Base-by-base conservation (phyloP, 306 rosid genomes). In the Medicago lupulina region DNA sequence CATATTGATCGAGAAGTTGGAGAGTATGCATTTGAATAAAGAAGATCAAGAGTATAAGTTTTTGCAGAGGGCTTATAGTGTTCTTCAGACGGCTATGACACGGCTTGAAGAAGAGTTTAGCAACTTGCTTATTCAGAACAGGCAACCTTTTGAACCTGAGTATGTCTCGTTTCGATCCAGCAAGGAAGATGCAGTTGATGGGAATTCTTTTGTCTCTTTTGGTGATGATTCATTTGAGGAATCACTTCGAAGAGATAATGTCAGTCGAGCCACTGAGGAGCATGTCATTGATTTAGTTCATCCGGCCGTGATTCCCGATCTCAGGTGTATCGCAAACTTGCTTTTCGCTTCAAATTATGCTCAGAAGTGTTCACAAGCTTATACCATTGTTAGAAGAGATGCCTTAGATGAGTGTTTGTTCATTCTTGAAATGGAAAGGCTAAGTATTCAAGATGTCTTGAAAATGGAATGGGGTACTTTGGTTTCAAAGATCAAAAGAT, bases 51-150 rank as follows among this genome's bases (percentile, higher is more conserved):
- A 84, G 74, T 80, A 74, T 12, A 83, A 77, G 84, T 69, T 82
- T 16, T 73, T 84, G 73, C 73, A 80, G 47, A 87, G 75, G 82
- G 96, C 90, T 43, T 81, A 84, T 66, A 95, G 80, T 75, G 86
- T 91, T 81, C 97, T 94, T 76, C 98, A 94, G 75, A 88, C 86
- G 3, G 94, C 98, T 4, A 94, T 94, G 98, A 87, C 86, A 1
- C 80, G 89, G 79, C 91, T 94, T 11, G 98, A 91, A 74, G 97
- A 90, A 64, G 96, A 94, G 83, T 91, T 94, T 63, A 82, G 82
- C 67, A 67, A 85, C 82, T 76, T 94, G 89, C 88, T 94, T 75
- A 78, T 86, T 76, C 86, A 76, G 79, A 90, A 90, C 59, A 85
- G 87, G 86, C 96, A 88, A 66, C 90, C 92, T 41, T 85, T 86